These are phyloP conservation scores for Dothistroma septosporum DNA, from an alignment of 2,329 filamentous ascomycete species.

Conservation along the genomic window DNA sequence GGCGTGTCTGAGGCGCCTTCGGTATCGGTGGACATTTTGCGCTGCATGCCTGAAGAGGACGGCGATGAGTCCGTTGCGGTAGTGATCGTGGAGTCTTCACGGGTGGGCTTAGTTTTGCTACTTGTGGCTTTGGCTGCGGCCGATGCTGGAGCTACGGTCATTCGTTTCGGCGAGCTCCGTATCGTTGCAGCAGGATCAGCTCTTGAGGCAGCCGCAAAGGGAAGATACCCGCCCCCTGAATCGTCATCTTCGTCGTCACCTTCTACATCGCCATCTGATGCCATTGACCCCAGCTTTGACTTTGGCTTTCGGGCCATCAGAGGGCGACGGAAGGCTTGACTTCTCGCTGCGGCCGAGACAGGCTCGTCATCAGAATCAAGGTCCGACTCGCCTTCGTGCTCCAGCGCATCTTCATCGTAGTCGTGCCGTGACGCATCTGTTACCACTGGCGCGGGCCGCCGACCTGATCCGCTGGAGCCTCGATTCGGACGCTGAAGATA, in stretches of 20 bases:
- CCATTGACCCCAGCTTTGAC: constrained; percentile 14
- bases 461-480: constrained; percentile 36
- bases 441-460: constrained; percentile 17
- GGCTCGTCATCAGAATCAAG: constrained; percentile 36
- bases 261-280: constrained; percentile 27
- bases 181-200: constrained; percentile 26
- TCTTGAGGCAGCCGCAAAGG: constrained; percentile 38
- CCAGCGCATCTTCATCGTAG: constrained; percentile 28
- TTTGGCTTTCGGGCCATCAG: constrained; percentile 14
- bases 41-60: constrained; percentile 31
- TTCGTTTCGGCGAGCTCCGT: constrained; percentile 9
- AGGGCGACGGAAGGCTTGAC: constrained; percentile 41
- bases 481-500: constrained; percentile 25
- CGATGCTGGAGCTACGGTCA: constrained; percentile 1
- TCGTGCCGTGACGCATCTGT: constrained; percentile 23
- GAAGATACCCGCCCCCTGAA: constrained; percentile 41
- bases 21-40: constrained; percentile 16
- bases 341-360: constrained; percentile 36
- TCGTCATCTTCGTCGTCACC: constrained; percentile 50
- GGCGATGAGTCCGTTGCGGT: constrained; percentile 19
- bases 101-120: constrained; percentile 4
- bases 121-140: not conserved
- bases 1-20: constrained; percentile 12
- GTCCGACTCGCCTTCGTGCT: constrained; percentile 28
- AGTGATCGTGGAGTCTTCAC: constrained; percentile 11